Evolutionary conservation across 2,329 filamentous ascomycete species (phyloP), one percentile per base, ranked within the genome.

Genomic region (Pseudogymnoascus sp.): DNA sequence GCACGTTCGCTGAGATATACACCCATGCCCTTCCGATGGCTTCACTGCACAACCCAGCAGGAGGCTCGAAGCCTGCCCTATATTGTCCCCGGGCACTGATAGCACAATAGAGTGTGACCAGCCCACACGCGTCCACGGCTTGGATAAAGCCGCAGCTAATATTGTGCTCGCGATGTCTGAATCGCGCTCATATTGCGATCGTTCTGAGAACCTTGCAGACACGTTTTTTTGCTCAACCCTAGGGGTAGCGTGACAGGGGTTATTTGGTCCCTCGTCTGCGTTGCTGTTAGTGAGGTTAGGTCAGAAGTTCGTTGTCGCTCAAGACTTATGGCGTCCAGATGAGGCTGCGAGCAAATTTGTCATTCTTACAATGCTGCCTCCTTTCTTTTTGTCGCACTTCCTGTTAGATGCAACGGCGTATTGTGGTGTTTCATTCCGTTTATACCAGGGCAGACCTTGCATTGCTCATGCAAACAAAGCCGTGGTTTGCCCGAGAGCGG

Each of bases 1-100:
- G 43, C 43, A 54, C 43, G 43, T 54, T 54, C 28, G n/a, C 43
- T 54, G 43, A 54, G 30, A 33, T 54, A 54, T 54, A 54, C 43
- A 33, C 28, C 43, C 43, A 54, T 54, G 43, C 4, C 43, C 41
- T 33, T 54, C 2, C 22, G 20, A 18, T n/a, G 25, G 25, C 43
- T n/a, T 28, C 41, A 30, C 25, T 14, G 43, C 25, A 50, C 43
- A 50, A 11, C 25, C 25, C 28, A 6, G 12, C 43, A 54, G 2
- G n/a, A 18, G 43, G 43, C 14, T 25, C 25, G 12, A 54, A 18
- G 28, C 43, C 25, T 54, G 25, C 2, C 43, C 9, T 33, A 18
- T 33, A 33, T 33, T n/a, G 28, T 8, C 16, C 30, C 25, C 9
- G 18, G n/a, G n/a, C 9, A 33, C n/a, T 12, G 25, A 50, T 30